Conservation (phyloP, 176 grass and related monocot species). For the Carex myosuroides region DNA sequence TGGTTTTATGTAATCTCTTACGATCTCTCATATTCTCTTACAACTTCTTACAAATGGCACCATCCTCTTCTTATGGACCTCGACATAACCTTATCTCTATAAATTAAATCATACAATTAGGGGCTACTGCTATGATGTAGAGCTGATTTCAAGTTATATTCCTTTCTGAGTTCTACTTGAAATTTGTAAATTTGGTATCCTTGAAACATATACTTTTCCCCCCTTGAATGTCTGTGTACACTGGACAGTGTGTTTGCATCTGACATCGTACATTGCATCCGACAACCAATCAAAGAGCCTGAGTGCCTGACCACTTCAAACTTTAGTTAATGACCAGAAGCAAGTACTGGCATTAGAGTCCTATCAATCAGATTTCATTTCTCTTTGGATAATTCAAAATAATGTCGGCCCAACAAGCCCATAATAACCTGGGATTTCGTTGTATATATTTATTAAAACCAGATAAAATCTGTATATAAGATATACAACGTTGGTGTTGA, state of each 20-base stretch:
- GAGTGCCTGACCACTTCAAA: neutral
- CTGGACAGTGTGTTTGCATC: neutral
- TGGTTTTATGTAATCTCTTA: no score
- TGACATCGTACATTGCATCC: neutral
- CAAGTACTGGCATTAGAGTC: conserved; percentile 4
- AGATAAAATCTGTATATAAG: no score
- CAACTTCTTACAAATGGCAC: no score
- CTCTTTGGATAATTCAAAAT: neutral
- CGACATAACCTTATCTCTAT: no score
- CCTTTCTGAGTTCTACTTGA: neutral
- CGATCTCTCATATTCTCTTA: no score
- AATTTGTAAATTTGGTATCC: neutral
- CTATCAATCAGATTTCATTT: neutral
- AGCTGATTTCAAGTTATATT: neutral
- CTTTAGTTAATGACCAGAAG: neutral
- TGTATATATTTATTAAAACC: neutral
- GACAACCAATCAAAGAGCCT: neutral
- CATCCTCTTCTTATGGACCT: no score
- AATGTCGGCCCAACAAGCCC: neutral
- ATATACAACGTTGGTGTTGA: neutral
- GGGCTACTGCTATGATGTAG: no score
- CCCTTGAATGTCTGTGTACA: neutral
- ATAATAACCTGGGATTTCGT: neutral
- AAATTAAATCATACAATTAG: no score
- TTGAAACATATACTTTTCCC: neutral